Base-by-base conservation (phyloP, 108 stramenopile species). In the Cyclotella baltica region DNA sequence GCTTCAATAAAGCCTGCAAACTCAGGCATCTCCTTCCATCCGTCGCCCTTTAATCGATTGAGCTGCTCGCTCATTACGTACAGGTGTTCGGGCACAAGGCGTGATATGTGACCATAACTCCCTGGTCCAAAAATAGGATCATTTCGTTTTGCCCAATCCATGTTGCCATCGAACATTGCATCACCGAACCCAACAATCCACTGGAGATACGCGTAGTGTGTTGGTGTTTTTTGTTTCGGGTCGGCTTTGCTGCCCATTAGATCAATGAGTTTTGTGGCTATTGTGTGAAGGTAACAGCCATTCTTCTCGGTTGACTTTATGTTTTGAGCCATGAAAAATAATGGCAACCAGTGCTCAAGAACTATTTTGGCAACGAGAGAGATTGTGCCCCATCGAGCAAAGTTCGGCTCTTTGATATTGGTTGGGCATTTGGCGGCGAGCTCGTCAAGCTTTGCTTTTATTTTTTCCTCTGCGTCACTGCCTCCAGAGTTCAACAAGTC, bases 141-240 rank as follows among this genome's bases (percentile, higher is more conserved):
- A n/a, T 52, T 10, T n/a, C 19, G 11, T n/a, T 52, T 52, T 10
- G 19, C 51, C 51, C 51, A 52, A 19, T 52, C 51, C 51, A 52
- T 52, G 51, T 52, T 52, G 51, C 18, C 51, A 52, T 52, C 51
- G 51, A 19, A 52, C 11, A 52, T n/a, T n/a, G 51, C 10, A n/a
- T 52, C 51, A n/a, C 51, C 51, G n/a, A 52, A 52, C 4, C 18
- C 51, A 52, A 52, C 51, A 52, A 52, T 52, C 51, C 51, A 52
- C 51, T n/a, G 10, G 18, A 52, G 19, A 20, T 10, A 52, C 4
- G 51, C 19, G n/a, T 52, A 52, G n/a, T 52, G 51, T 20, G 51
- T 52, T n/a, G 51, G 51, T 19, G 51, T 19, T 4, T 52, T n/a
- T 13, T 52, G 19, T 4, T 52, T n/a, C n/a, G 51, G 51, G n/a